Evolutionary conservation across 2,329 filamentous ascomycete genomes (phyloP).

Genomic region (Ceratocystiopsis minuta): DNA sequence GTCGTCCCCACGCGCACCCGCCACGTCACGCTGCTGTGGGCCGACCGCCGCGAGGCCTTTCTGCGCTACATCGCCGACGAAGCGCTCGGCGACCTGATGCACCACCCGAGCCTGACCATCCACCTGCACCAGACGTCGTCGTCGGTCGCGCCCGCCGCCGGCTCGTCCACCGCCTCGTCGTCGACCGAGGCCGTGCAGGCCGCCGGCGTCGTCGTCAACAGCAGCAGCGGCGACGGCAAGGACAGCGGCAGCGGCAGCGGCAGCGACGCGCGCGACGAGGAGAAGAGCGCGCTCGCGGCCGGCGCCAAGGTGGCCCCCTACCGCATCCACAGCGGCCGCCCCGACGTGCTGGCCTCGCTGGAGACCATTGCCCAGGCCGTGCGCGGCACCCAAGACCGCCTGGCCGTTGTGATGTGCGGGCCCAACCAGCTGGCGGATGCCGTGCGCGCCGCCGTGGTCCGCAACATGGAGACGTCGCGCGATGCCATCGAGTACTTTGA

Average conservation of each 20-base stretch:
- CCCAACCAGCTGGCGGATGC: slow-evolving; percentile 7
- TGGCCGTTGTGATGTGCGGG: slow-evolving; percentile 9
- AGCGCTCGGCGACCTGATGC: background rate
- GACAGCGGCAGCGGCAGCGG: background rate
- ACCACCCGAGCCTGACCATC: slow-evolving; percentile 4
- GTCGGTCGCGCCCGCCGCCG: background rate
- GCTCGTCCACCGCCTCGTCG: background rate
- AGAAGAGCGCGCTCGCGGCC: no score
- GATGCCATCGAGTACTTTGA: slow-evolving; percentile 9
- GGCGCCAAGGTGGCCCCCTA: background rate
- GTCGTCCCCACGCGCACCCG: slow-evolving; percentile 5
- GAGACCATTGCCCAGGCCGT: slow-evolving; percentile 1
- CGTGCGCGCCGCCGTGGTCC: slow-evolving; percentile 2
- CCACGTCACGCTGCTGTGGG: slow-evolving; percentile 7
- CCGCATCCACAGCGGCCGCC: slow-evolving; percentile 5
- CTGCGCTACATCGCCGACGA: slow-evolving; percentile 2
- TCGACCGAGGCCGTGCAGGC: slow-evolving; percentile 1
- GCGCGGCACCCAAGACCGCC: slow-evolving; percentile 1
- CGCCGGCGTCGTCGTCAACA: background rate
- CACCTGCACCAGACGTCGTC: slow-evolving; percentile 1
- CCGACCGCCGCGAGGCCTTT: slow-evolving; percentile 5
- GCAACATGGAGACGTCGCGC: slow-evolving; percentile 4
- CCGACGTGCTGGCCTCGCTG: slow-evolving; percentile 4
- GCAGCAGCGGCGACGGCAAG: background rate
- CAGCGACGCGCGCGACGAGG: no score